Evolutionary conservation across 106 monocot species (phyloP), one percentile per base, ranked within the genome.

Genomic region (Alisma plantagoaquatica): DNA sequence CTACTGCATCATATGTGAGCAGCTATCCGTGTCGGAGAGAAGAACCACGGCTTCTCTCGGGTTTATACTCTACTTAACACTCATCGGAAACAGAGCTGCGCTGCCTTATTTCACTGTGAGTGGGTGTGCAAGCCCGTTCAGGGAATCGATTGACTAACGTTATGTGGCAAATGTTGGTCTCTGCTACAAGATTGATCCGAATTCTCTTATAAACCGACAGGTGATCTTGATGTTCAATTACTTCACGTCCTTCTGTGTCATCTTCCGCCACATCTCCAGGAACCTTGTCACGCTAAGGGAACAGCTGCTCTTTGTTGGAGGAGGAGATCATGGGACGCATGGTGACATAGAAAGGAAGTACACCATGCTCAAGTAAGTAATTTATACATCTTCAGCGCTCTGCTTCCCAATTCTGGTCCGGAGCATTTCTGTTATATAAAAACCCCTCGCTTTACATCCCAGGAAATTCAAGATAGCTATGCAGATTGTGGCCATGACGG

Each of bases 401-500:
- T n/a, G n/a, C n/a, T n/a, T n/a, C n/a, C n/a, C n/a, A n/a, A n/a
- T 51, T 51, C 27, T 10, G 10, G 1, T 4, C 15, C 25, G 17
- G 4, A 51, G 15, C 9, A 51, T 6, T 0, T 15, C 23, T 5
- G 16, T 18, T 22, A 51, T 22, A 27, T 4, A 51, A 24, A 2
- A 24, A 9, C 25, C 7, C 15, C 3, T 54, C 12, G 2, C 0
- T 70, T 38, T 57, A 19, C 16, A 7, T 33, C 23, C 11, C 74
- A 98, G 96, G 74, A 98, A 79, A 74, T 98, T 98, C 44, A 77
- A 76, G 64, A 71, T 72, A 21, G 62, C 78, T 31, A 89, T 90
- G 84, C 96, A 76, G 67, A 67, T 85, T 61, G 70, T 82, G 43
- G 85, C 73, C 20, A 47, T 98, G 54, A 51, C 60, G 53, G 80